These are phyloP conservation scores for Wallemia ichthyophaga DNA, from an alignment of 1,284 basidiomycete species.

Conservation along the genomic window DNA sequence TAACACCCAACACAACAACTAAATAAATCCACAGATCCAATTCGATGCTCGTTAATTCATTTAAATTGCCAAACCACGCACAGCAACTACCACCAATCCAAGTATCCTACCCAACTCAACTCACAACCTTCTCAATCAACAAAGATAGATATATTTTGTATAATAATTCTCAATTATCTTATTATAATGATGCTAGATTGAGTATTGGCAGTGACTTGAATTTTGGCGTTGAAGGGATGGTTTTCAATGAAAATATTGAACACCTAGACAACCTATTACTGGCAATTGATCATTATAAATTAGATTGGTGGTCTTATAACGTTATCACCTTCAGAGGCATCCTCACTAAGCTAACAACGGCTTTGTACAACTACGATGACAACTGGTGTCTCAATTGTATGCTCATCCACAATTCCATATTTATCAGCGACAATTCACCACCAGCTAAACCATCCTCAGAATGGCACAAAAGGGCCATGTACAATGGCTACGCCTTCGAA, in stretches of 20 bases:
- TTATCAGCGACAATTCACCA: not conserved
- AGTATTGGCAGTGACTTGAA: not conserved
- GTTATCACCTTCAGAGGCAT: not conserved
- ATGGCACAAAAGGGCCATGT: not conserved
- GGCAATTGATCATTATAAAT: not conserved
- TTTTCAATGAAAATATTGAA: not conserved
- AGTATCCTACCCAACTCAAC: not conserved
- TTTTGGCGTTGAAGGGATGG: not conserved
- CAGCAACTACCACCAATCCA: not conserved
- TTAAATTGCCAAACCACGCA: not conserved
- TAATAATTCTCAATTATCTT: not conserved
- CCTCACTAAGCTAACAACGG: not conserved
- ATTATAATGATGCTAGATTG: not conserved
- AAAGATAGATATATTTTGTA: not conserved
- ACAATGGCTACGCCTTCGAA: not conserved
- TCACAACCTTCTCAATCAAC: not conserved
- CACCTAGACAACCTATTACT: not conserved
- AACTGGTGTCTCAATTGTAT: not conserved
- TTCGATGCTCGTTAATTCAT: conserved; percentile 41
- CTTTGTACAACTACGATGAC: not conserved
- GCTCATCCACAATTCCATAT: not conserved
- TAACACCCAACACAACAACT: not conserved
- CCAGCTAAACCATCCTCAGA: not conserved
- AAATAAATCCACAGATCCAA: conserved; percentile 30
- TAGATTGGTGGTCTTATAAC: not conserved